phyloP scores from a whole-genome alignment of 805 yeast species.

The Pichia heedii region DNA sequence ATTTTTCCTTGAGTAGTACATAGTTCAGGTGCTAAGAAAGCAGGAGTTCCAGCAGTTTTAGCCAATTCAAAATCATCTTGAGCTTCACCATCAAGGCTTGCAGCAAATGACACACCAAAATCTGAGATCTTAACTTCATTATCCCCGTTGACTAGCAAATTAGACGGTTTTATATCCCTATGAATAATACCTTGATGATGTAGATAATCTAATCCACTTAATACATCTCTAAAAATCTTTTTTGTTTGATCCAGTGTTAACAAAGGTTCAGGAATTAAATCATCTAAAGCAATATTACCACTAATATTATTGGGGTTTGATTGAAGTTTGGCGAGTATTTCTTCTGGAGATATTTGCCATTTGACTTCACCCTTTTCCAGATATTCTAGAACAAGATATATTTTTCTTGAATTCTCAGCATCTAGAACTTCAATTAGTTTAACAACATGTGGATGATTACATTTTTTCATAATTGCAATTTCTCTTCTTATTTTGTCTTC shows the following conservation, averaged over 20 bases:
- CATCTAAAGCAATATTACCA: constrained; percentile 6
- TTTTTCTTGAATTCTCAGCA: constrained; percentile 73
- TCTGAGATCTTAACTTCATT: constrained; percentile 86
- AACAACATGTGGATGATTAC: constrained; percentile 90
- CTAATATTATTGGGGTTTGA: background rate
- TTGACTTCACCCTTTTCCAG: constrained; percentile 83
- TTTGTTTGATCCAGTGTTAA: constrained; percentile 60
- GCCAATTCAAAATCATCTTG: constrained; percentile 81
- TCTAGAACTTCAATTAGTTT: constrained; percentile 79
- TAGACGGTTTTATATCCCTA: constrained; percentile 90
- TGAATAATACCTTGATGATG: constrained; percentile 89
- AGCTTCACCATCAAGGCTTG: constrained; percentile 35
- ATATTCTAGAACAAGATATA: constrained; percentile 83
- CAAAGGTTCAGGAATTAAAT: constrained; percentile 42
- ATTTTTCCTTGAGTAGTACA: constrained; percentile 48
- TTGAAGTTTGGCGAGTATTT: constrained; percentile 10
- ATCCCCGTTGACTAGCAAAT: constrained; percentile 60
- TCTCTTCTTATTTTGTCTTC: constrained; percentile 78
- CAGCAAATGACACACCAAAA: constrained; percentile 87
- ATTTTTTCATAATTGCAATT: constrained; percentile 87
- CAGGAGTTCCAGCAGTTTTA: constrained; percentile 97
- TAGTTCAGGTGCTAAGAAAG: constrained; percentile 90
- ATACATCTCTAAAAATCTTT: constrained; percentile 70
- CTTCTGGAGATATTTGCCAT: constrained; percentile 50
- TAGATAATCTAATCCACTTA: constrained; percentile 80